These are phyloP conservation scores for Gloeostereum incarnatum DNA, from an alignment of 768 basidiomycete genomes.

Conservation along the genomic window DNA sequence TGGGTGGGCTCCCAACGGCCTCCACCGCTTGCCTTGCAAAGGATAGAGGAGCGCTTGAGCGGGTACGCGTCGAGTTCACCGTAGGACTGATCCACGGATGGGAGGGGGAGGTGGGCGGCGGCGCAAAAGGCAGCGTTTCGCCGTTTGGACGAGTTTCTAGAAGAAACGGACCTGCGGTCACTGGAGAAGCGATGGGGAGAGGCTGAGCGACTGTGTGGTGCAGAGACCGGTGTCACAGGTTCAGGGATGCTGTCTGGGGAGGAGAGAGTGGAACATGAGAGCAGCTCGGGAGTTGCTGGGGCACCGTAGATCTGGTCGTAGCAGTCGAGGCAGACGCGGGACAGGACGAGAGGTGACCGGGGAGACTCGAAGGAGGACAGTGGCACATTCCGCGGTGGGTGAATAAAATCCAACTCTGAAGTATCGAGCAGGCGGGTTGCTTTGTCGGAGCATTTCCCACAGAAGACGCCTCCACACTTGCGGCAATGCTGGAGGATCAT, in stretches of 20 bases:
- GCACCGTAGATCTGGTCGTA: slow-evolving; percentile 65
- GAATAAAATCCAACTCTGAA: slow-evolving; percentile 58
- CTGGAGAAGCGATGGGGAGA: slow-evolving; percentile 14
- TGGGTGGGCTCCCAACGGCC: slow-evolving; percentile 75
- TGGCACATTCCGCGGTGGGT: slow-evolving; percentile 62
- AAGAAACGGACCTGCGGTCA: slow-evolving; percentile 18
- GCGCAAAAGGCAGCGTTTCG: too few relatives aligned
- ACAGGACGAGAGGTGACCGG: slow-evolving; percentile 42
- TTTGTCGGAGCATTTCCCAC: slow-evolving; percentile 49
- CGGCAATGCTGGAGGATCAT: slow-evolving; percentile 55
- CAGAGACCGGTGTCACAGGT: background rate
- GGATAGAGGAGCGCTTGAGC: slow-evolving; percentile 49
- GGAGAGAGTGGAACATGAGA: slow-evolving; percentile 21
- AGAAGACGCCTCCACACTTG: slow-evolving; percentile 78
- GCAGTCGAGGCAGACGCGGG: slow-evolving; percentile 74
- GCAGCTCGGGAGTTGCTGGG: slow-evolving; percentile 28
- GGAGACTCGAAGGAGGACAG: slow-evolving; percentile 49
- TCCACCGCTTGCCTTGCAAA: slow-evolving; percentile 74
- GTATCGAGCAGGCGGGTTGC: slow-evolving; percentile 62
- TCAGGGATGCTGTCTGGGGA: slow-evolving; percentile 13
- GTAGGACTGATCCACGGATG: slow-evolving; percentile 38
- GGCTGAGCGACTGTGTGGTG: slow-evolving; percentile 6
- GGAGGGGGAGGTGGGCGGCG: slow-evolving; percentile 30
- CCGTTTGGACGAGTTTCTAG: background rate
- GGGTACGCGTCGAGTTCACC: slow-evolving; percentile 74